Evolutionary conservation across 805 yeast genomes (phyloP).

Genomic region (Wickerhamiella azyma): DNA sequence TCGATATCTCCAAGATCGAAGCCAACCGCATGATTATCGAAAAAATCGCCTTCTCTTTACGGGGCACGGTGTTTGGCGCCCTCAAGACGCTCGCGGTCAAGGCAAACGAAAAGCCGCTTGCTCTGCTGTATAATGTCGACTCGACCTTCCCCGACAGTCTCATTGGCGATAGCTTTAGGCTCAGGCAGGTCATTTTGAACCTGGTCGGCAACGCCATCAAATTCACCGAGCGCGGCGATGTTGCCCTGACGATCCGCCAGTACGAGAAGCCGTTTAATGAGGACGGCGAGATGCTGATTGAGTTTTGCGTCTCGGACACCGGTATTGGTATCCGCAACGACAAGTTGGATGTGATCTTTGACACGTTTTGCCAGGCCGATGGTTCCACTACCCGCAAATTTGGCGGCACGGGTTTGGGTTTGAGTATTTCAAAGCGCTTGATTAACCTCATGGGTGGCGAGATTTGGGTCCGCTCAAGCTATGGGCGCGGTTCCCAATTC

Average conservation of each 20-base stretch:
- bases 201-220: constrained; percentile 84
- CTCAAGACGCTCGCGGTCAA: constrained; percentile 79
- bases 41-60: constrained; percentile 68
- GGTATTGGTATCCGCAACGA: constrained; percentile 84
- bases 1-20: constrained; percentile 86
- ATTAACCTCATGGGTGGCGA: constrained; percentile 90
- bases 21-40: constrained; percentile 90
- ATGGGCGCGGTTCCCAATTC: constrained; percentile 72
- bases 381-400: constrained; percentile 86
- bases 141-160: constrained; percentile 77
- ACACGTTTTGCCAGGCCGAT: constrained; percentile 85
- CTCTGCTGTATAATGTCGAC: constrained; percentile 68
- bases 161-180: constrained; percentile 78
- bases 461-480: constrained; percentile 75
- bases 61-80: constrained; percentile 85
- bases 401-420: constrained; percentile 86
- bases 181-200: constrained; percentile 75
- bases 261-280: constrained; percentile 28
- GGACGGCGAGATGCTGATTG: constrained; percentile 42
- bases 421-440: constrained; percentile 74
- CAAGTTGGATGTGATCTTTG: constrained; percentile 72
- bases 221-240: constrained; percentile 73
- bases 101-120: constrained; percentile 75
- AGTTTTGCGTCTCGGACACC: constrained; percentile 79
- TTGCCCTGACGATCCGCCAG: constrained; percentile 57